Percentiles rank a stretch among this genome's conserved stretches.
phyloP scores from a whole-genome alignment of 306 rosid genomes.

The Rosa chinensis region DNA sequence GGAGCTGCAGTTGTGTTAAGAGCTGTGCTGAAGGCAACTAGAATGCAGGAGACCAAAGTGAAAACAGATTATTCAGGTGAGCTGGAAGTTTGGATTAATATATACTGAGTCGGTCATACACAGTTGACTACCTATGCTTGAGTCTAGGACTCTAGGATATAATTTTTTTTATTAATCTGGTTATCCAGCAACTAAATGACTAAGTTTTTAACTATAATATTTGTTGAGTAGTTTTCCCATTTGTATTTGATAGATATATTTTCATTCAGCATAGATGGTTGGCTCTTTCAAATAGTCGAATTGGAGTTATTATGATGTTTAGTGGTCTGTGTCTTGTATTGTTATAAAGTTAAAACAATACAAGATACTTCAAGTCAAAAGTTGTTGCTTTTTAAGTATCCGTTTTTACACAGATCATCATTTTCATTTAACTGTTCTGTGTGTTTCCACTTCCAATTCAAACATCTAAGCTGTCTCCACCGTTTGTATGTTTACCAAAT shows the following conservation, averaged over 20 bases:
- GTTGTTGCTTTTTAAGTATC: neutral
- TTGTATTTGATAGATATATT: neutral
- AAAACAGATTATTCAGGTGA: conserved; percentile 71
- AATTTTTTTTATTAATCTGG: neutral
- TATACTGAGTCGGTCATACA: neutral
- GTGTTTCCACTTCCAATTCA: neutral
- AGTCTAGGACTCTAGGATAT: neutral
- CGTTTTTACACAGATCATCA: neutral
- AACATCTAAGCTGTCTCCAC: neutral
- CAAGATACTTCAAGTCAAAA: neutral
- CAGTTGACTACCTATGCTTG: neutral
- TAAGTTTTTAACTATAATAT: neutral
- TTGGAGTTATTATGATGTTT: neutral
- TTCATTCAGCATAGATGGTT: neutral
- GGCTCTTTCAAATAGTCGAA: neutral
- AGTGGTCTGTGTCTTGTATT: neutral
- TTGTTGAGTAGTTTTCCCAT: neutral
- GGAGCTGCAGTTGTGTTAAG: conserved; percentile 65
- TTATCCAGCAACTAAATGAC: neutral
- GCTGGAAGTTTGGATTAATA: conserved; percentile 19
- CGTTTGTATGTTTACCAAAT: neutral
- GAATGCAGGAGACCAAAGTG: conserved; percentile 59
- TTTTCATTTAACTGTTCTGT: neutral
- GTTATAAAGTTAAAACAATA: neutral
- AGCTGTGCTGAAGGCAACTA: conserved; percentile 69